Base-by-base conservation (phyloP, 2,329 filamentous ascomycete genomes). In the Fusarium incarnatum region DNA sequence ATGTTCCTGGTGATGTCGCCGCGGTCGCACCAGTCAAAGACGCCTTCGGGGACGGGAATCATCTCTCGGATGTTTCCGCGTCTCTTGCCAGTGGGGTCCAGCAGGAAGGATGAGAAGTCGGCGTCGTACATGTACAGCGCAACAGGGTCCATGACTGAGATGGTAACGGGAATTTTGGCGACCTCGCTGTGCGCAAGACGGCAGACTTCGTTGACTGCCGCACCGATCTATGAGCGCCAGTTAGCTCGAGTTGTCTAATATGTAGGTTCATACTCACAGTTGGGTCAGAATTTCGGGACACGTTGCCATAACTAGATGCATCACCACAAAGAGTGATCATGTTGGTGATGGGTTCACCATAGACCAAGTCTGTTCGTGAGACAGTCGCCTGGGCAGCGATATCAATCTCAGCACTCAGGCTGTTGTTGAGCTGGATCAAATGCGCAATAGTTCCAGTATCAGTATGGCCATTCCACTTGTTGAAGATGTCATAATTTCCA, bases 271-370 rank as follows among this genome's bases (percentile, higher is more conserved):
- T 32, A 32, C 37, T 42, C 9, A 53, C 50, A 10, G 50, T 53
- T 3, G 50, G 50, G 6, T 53, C 50, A 0, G 50, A 53, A 25
- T 53, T 53, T 16, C 50, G 41, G 1, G 34, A 27, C 23, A 27
- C 23, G 18, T 53, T 53, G 3, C 50, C 50, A 12, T 53, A 53
- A 8, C 23, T 3, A 3, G 50, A 53, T 12, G 18, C 50, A n/a
- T 53, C 50, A 18, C 50, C 50, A 9, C 50, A 53, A 28, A 53
- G 50, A 8, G 50, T 53, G 9, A 53, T 22, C 50, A 53, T 53
- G 8, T 53, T 53, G 9, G 50, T 53, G n/a, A 53, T 53, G 3
- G 50, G 37, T 2, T 53, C 25, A 3, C 50, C 50, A 10, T 53
- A 53, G 2, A 53, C 50, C 50, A 53, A 42, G 11, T 53, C 50